Evolutionary conservation across 192 early-diverging fungal genomes (phyloP).

Genomic region (Podila horticola): DNA sequence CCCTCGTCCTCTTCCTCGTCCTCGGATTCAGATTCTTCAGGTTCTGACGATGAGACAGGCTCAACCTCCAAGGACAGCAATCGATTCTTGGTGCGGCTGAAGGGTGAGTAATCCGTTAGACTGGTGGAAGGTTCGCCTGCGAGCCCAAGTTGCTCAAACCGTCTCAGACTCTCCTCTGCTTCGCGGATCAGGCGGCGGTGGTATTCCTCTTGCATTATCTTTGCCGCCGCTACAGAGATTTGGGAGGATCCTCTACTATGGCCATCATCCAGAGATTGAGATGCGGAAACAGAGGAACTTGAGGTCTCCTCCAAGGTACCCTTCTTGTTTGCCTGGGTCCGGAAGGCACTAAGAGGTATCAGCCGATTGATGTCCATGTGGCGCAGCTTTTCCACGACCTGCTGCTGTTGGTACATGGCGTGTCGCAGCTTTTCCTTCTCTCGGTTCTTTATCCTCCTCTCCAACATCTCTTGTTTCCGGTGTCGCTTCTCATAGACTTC

Average conservation of each 20-base stretch:
- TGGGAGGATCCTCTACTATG: constrained; percentile 9
- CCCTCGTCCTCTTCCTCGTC: constrained; percentile 15
- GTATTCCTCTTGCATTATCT: constrained; percentile 41
- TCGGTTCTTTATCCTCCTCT: constrained; percentile 66
- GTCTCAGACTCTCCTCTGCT: constrained; percentile 55
- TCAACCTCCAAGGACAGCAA: background rate
- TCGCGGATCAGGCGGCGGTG: constrained; percentile 55
- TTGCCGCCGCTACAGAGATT: constrained; percentile 32
- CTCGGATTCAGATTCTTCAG: background rate
- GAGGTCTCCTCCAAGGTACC: too few species aligned
- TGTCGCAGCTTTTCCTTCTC: constrained; percentile 64
- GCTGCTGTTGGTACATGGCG: constrained; percentile 64
- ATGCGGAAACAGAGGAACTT: constrained; percentile 12
- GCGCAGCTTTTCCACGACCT: constrained; percentile 58
- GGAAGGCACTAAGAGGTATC: constrained; percentile 52
- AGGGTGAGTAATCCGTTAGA: constrained; percentile 17
- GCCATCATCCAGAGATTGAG: constrained; percentile 21
- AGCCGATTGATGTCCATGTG: constrained; percentile 60
- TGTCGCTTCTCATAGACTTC: constrained; percentile 62
- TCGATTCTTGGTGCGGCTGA: constrained; percentile 39
- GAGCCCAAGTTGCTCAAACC: constrained; percentile 60
- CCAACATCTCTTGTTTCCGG: constrained; percentile 61
- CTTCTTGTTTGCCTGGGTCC: constrained; percentile 26
- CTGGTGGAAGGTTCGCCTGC: constrained; percentile 27
- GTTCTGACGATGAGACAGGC: background rate